Percentiles rank a stretch among this genome's conserved stretches.
These are phyloP conservation scores for Fusarium compactum DNA, from an alignment of 2,329 filamentous ascomycete genomes.

Conservation along the genomic window DNA sequence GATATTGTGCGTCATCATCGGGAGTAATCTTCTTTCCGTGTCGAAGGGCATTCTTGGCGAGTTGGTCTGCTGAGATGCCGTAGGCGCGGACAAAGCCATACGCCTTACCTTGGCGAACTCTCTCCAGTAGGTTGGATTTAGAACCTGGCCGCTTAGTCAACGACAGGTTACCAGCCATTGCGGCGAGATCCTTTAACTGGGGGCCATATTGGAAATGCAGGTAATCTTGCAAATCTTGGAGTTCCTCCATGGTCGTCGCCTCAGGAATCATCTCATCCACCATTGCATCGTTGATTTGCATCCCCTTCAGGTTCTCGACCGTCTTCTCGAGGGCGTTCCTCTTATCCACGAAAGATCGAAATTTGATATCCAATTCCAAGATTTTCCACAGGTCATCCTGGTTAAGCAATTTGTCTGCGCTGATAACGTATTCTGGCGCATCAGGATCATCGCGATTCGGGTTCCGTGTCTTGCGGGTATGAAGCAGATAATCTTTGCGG, in stretches of 20 bases:
- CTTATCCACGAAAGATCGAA: slow-evolving; percentile 92
- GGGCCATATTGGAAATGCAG: slow-evolving; percentile 92
- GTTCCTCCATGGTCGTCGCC: slow-evolving; percentile 89
- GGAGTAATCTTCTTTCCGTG: slow-evolving; percentile 83
- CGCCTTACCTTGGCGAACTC: slow-evolving; percentile 82
- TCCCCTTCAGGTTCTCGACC: slow-evolving; percentile 76
- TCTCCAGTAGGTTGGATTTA: slow-evolving; percentile 83
- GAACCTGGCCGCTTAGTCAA: slow-evolving; percentile 85
- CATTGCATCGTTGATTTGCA: slow-evolving; percentile 75
- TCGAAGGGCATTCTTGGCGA: slow-evolving; percentile 87
- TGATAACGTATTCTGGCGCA: slow-evolving; percentile 77
- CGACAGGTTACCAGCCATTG: slow-evolving; percentile 71
- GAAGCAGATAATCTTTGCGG: slow-evolving; percentile 96
- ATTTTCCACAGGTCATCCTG: slow-evolving; percentile 97
- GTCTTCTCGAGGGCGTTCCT: slow-evolving; percentile 85
- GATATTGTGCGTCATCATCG: slow-evolving; percentile 83
- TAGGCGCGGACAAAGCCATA: slow-evolving; percentile 89
- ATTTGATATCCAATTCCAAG: slow-evolving; percentile 94
- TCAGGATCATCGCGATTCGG: slow-evolving; percentile 74
- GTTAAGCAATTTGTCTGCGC: slow-evolving; percentile 87
- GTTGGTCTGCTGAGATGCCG: slow-evolving; percentile 87
- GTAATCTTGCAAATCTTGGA: slow-evolving; percentile 97
- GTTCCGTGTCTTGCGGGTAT: slow-evolving; percentile 78
- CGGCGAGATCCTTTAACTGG: slow-evolving; percentile 83
- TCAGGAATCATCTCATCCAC: slow-evolving; percentile 85